Base-by-base conservation (phyloP, 768 basidiomycete species). In the Psilocybe azurescens region DNA sequence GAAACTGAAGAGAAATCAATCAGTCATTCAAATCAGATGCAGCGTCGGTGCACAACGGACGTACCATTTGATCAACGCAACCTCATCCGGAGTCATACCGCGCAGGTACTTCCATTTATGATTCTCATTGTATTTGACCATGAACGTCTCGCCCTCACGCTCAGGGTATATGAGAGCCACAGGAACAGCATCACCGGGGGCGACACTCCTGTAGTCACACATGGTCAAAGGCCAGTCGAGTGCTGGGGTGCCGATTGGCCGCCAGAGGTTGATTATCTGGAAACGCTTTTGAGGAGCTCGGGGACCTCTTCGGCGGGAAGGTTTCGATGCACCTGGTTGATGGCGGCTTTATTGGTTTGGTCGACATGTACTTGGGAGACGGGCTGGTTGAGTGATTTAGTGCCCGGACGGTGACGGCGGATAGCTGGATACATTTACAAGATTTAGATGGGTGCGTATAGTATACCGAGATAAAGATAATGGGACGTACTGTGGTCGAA, bases 261-360 rank as follows among this genome's bases (percentile, higher is more conserved):
- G 75, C 86, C 86, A 88, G 32, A 88, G 76, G 63, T 87, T 88
- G 60, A 88, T 80, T 28, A 87, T 84, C 56, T 86, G 84, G 75
- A 83, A 85, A 1, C 84, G 80, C 30, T 76, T 74, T 77, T 70
- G 9, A 86, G 71, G 32, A 86, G 77, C n/a, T 71, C 70, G 5
- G 77, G 72, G 0, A 70, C 85, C 3, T 87, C 84, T 1, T 67
- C 69, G 1, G 78, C 69, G 28, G 84, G 84, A 9, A 86, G 77
- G 64, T 87, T 83, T 2, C 78, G 75, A 57, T 81, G 78, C 1
- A 86, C 83, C 7, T 85, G 80, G 3, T 72, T 76, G n/a, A 77
- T 73, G 0, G 85, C 70, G 0, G 84, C 77, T n/a, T 65, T 67
- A 2, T 73, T 68, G 0, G 85, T 85, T 65, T 87, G 86, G 66